These are phyloP conservation scores for Asterophora lycoperdoides DNA, from an alignment of 768 basidiomycete species.

Conservation along the genomic window DNA sequence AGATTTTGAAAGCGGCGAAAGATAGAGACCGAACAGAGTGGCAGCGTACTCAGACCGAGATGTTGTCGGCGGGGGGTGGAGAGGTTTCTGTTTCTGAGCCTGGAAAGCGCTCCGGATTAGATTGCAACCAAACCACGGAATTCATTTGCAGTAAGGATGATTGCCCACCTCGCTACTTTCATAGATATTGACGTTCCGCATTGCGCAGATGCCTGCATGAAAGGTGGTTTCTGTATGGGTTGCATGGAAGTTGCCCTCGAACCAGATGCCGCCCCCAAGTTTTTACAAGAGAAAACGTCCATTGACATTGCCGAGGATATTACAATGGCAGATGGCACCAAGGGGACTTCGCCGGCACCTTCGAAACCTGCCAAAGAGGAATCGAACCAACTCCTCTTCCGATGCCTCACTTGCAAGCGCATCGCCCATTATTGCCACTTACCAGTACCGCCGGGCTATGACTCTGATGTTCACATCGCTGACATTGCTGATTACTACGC, in stretches of 20 bases:
- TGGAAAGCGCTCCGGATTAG: slow-evolving; percentile 43
- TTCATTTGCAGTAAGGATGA: slow-evolving; percentile 59
- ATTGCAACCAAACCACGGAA: slow-evolving; percentile 60
- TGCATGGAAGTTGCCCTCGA: slow-evolving; percentile 58
- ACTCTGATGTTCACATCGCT: slow-evolving; percentile 28
- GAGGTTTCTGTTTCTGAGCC: slow-evolving; percentile 27
- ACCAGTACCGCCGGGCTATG: slow-evolving; percentile 38
- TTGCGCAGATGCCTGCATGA: slow-evolving; percentile 51
- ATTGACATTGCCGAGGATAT: slow-evolving; percentile 21
- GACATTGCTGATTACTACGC: slow-evolving; percentile 59
- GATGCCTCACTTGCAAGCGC: slow-evolving; percentile 82
- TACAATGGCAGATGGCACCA: slow-evolving; percentile 30
- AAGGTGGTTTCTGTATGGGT: slow-evolving; percentile 75
- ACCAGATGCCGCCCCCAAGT: slow-evolving; percentile 26
- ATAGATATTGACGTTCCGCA: neutral
- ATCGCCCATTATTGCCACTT: slow-evolving; percentile 79
- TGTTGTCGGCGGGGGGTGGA: slow-evolving; percentile 19
- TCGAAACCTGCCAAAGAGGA: neutral
- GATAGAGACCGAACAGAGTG: slow-evolving; percentile 44
- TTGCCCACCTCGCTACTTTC: neutral
- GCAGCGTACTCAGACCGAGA: slow-evolving; percentile 25
- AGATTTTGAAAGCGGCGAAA: slow-evolving; percentile 64
- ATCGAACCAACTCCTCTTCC: slow-evolving; percentile 50
- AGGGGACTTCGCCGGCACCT: neutral
- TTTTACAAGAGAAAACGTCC: slow-evolving; percentile 1